Base-by-base conservation (phyloP, 805 yeast species). In the Zygotorulaspora danielsina region DNA sequence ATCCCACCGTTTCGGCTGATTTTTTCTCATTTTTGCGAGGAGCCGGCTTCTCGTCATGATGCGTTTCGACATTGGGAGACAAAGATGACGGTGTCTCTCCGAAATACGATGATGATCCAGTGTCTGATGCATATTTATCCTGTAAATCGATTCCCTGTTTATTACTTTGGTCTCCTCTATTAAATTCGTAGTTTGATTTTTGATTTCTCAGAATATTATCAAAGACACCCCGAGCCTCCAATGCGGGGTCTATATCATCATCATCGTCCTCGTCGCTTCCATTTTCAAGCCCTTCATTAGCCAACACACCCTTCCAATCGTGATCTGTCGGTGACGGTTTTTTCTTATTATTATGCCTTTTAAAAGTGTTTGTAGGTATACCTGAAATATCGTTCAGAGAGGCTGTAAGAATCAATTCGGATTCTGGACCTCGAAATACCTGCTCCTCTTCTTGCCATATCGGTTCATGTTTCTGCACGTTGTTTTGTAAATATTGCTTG, bases 201-300 rank as follows among this genome's bases (percentile, higher is more conserved):
- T 54, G 58, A 25, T 49, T 51, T 26, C 50, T 45, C 25, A 57
- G 34, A 19, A 57, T 48, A 25, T 55, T 56, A 22, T 54, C 46
- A 38, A 51, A 59, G 6, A 57, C 61, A 10, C 53, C 47, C 19
- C 55, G 46, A 2, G 63, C 64, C 16, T 53, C 60, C 13, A 45
- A 36, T 2, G 59, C 57, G 3, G 63, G 62, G 27, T 58, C 61
- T 30, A 46, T 45, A 19, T 48, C 57, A n/a, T 49, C 46, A 4
- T 51, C 51, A 3, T 45, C 41, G n/a, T 25, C 36, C 11, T 35
- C 44, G 8, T 10, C 32, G 27, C 17, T 24, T 3, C 39, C 46
- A 11, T 31, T 34, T 3, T 19, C 25, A 12, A 8, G 11, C 4
- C 11, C 18, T 12, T 8, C 5, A 27, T 17, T 32, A 18, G 6